Evolutionary conservation across 495 filamentous ascomycete species (phyloP).

Genomic region (Sabuloglossum arenarium): DNA sequence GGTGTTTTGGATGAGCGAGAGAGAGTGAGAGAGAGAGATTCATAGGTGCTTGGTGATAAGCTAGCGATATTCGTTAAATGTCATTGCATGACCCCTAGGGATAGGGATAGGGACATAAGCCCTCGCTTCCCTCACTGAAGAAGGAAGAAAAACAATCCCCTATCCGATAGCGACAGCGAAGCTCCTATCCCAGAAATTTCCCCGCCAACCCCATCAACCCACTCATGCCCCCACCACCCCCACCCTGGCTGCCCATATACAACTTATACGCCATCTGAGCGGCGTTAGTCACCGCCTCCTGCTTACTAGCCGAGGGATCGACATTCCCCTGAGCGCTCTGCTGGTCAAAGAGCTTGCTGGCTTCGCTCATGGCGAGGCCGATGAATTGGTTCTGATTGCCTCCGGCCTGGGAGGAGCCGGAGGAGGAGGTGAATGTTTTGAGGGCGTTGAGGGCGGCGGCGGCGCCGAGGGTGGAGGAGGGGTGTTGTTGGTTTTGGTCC

Average conservation of each 20-base stretch:
- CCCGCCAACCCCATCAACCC: conserved; percentile 36
- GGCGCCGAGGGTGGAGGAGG: conserved; percentile 26
- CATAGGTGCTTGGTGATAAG: too few species aligned
- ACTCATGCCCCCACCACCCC: conserved; percentile 22
- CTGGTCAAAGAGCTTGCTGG: conserved; percentile 43
- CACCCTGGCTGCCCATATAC: conserved; percentile 38
- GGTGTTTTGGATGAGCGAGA: too few species aligned
- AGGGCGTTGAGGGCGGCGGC: conserved; percentile 48
- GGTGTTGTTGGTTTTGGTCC: conserved; percentile 17
- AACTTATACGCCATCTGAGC: conserved; percentile 49
- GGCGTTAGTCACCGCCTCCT: conserved; percentile 35
- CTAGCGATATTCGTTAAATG: too few species aligned
- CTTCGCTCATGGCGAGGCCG: conserved; percentile 48
- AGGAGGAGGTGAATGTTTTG: conserved; percentile 37
- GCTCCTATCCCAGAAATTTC: conserved; percentile 18
- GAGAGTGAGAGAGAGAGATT: too few species aligned
- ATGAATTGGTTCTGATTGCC: conserved; percentile 38
- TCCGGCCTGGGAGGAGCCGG: conserved; percentile 9
- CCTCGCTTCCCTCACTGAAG: too few species aligned
- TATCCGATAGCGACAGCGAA: not conserved
- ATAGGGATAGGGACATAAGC: too few species aligned
- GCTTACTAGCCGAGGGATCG: conserved; percentile 30
- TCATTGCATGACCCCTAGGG: too few species aligned
- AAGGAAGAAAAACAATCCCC: not conserved
- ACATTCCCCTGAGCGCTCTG: conserved; percentile 27